These are phyloP conservation scores for Lecanosticta acicola DNA, from an alignment of 2,329 filamentous ascomycete genomes.

Conservation along the genomic window DNA sequence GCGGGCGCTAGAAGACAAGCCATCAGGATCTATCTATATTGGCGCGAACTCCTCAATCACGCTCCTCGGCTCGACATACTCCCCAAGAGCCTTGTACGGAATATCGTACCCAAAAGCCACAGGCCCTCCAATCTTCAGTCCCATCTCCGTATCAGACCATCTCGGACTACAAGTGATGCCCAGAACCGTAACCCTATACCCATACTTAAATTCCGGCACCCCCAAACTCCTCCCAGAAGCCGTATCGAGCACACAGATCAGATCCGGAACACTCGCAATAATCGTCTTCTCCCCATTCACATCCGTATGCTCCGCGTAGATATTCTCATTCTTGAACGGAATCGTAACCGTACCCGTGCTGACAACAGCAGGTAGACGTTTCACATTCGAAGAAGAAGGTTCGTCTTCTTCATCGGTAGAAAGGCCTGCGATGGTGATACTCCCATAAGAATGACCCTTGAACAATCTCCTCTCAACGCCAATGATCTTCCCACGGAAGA, in stretches of 20 bases:
- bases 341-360: constrained; percentile 52
- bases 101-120: constrained; percentile 47
- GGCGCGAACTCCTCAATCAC: constrained; percentile 47
- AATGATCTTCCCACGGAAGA: constrained; percentile 62
- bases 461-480: constrained; percentile 53
- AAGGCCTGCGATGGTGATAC: constrained; percentile 45
- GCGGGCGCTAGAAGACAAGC: too few relatives aligned
- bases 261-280: constrained; percentile 46
- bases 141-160: constrained; percentile 48
- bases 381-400: constrained; percentile 23
- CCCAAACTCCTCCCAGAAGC: constrained; percentile 47
- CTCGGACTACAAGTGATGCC: constrained; percentile 51
- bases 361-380: constrained; percentile 32
- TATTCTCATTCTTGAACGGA: constrained; percentile 70
- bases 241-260: constrained; percentile 47
- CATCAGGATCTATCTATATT: not conserved
- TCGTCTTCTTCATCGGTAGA: constrained; percentile 30
- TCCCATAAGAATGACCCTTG: constrained; percentile 56
- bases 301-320: constrained; percentile 48
- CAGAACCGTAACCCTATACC: constrained; percentile 48
- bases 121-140: constrained; percentile 48
- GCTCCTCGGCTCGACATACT: constrained; percentile 49
- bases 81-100: constrained; percentile 47
- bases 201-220: constrained; percentile 52
- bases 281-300: constrained; percentile 36